Evolutionary conservation across 352 stramenopile genomes (phyloP).

Genomic region (Hyaloperonospora brassicae): DNA sequence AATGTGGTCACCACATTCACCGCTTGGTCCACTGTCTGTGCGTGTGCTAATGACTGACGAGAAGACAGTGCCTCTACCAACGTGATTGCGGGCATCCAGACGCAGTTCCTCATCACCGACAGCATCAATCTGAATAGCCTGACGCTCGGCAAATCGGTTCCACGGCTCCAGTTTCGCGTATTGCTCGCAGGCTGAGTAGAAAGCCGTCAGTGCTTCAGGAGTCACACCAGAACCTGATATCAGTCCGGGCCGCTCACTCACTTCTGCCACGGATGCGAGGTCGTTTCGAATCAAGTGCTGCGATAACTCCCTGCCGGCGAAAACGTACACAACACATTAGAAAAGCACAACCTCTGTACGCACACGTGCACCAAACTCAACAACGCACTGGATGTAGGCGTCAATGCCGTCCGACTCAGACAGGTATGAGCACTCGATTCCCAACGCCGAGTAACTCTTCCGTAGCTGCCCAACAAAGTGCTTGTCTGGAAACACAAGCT

Average conservation of each 20-base stretch:
- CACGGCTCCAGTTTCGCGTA: conserved; percentile 67
- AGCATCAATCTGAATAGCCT: conserved; percentile 74
- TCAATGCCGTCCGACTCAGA: conserved; percentile 83
- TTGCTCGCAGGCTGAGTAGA: conserved; percentile 55
- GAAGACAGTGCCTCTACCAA: conserved; percentile 55
- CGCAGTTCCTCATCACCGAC: conserved; percentile 47
- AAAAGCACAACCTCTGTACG: neutral
- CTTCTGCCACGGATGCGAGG: conserved; percentile 61
- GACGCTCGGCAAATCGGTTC: conserved; percentile 56
- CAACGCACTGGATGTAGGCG: conserved; percentile 65
- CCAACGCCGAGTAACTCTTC: conserved; percentile 63
- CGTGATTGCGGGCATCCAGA: conserved; percentile 53
- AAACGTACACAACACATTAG: neutral
- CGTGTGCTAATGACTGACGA: conserved; percentile 62
- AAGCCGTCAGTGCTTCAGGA: conserved; percentile 42
- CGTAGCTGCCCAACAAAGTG: conserved; percentile 61
- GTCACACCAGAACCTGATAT: conserved; percentile 50
- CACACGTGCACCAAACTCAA: neutral
- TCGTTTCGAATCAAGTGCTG: conserved; percentile 79
- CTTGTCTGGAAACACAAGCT: conserved; percentile 81
- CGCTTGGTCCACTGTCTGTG: conserved; percentile 21
- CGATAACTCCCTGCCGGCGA: conserved; percentile 50
- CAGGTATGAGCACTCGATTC: conserved; percentile 80
- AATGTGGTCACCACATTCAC: conserved; percentile 44
- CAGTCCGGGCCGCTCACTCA: conserved; percentile 62